Evolutionary conservation across 495 filamentous ascomycete species (phyloP), one percentile per base, ranked within the genome.

Genomic region (Glarea lozoyensis): DNA sequence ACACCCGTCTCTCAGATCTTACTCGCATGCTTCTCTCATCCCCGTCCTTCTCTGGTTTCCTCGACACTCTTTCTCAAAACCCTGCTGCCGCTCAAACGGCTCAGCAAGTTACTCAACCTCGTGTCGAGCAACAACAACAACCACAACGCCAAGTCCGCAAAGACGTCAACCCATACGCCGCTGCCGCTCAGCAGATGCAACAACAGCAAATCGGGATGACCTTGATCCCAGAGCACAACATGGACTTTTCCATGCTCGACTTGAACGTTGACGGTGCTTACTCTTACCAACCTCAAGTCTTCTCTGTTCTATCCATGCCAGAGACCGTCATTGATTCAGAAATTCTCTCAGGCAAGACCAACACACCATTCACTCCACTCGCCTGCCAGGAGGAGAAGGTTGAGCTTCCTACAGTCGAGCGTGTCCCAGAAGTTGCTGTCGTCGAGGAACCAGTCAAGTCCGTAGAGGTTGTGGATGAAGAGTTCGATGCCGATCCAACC

Each of bases 11-110:
- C 31, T 78, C 76, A 15, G 79, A 83, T 42, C 72, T 95, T 40
- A 86, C 83, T 37, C 81, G 81, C 53, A 85, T 83, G 66, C 79
- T 96, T 22, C 70, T 96, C 29, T 78, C 78, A n/a, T 88, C 88
- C 22, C 76, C 85, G n/a, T 75, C 86, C 2, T 94, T 96, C 65
- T 81, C 79, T 10, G 71, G 71, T 46, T 92, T 92, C 62, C 67
- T 98, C 37, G 76, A 87, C 42, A 77, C 86, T 18, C 67, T 92
- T 43, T 77, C 72, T 60, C 53, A 65, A 52, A 75, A 72, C 46
- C 67, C 76, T 11, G 49, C 59, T 18, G 34, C 58, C 23, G 54
- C 55, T 22, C 61, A 60, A 45, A 46, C 53, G 21, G 64, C 58
- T 36, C 44, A 48, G 29, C 39, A 36, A 10, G 37, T 48, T 12